phyloP scores from a whole-genome alignment of 306 rosid species.

The Cicer judaicum region DNA sequence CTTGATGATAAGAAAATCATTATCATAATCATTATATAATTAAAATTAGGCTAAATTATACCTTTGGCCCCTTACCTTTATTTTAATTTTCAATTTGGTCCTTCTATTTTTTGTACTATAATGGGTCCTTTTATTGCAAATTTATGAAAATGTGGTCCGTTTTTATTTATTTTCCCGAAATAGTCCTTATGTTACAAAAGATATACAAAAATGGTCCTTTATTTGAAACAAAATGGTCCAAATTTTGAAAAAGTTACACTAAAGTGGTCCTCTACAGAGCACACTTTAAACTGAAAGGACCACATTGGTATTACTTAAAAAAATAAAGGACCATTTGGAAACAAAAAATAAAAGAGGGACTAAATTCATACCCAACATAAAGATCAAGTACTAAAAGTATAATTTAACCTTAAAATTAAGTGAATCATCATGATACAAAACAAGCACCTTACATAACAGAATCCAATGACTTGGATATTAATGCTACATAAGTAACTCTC shows the following conservation, averaged over 20 bases:
- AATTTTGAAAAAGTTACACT: background rate
- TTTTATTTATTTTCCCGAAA: background rate
- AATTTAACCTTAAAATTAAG: background rate
- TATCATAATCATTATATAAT: too few relatives aligned
- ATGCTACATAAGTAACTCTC: background rate
- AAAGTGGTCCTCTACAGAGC: background rate
- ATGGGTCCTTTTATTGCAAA: background rate
- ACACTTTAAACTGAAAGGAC: background rate
- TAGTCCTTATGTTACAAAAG: background rate
- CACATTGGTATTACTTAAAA: background rate
- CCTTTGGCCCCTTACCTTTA: background rate
- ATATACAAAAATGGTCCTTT: background rate
- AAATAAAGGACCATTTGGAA: background rate
- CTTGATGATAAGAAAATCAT: too few relatives aligned
- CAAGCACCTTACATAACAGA: constrained; percentile 7
- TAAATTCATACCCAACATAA: background rate
- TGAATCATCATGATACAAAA: background rate
- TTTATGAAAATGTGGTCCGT: background rate
- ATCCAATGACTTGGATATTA: background rate
- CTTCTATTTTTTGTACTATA: background rate
- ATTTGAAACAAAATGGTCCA: background rate
- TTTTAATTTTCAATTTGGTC: background rate
- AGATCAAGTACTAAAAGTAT: background rate
- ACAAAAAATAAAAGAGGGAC: background rate
- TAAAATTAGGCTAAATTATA: too few relatives aligned